Percentiles rank a stretch among this genome's conserved stretches.
phyloP scores from a whole-genome alignment of 345 rosid species.

The Rubroshorea leprosula region DNA sequence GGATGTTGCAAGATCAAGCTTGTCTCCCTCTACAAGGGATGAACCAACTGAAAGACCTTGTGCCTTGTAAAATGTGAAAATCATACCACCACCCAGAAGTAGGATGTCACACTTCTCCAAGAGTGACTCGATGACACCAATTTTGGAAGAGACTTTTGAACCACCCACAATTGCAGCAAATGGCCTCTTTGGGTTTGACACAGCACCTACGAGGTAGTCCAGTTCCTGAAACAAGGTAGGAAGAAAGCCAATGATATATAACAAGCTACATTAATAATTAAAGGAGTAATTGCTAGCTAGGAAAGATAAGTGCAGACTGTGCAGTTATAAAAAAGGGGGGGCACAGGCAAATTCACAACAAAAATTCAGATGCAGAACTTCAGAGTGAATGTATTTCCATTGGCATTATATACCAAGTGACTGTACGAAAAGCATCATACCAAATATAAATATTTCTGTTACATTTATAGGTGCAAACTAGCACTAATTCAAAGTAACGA shows the following conservation, averaged over 20 bases:
- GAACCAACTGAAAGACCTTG: conserved; percentile 74
- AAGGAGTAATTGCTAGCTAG: neutral
- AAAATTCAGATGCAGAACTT: too few species aligned
- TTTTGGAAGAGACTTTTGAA: conserved; percentile 86
- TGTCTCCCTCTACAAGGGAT: conserved; percentile 82
- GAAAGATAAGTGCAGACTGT: neutral
- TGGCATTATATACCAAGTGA: too few species aligned
- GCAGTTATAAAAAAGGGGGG: too few species aligned
- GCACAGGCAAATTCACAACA: too few species aligned
- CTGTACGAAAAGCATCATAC: too few species aligned
- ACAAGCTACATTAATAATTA: conserved; percentile 5
- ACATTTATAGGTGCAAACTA: too few species aligned
- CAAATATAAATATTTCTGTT: neutral
- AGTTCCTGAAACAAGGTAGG: conserved; percentile 49
- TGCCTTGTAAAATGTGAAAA: conserved; percentile 76
- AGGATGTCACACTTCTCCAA: conserved; percentile 62
- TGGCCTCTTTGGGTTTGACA: conserved; percentile 83
- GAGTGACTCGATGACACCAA: conserved; percentile 89
- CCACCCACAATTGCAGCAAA: conserved; percentile 98
- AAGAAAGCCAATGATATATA: neutral
- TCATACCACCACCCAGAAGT: conserved; percentile 92
- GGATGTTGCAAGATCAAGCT: conserved; percentile 64
- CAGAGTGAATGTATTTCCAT: too few species aligned
- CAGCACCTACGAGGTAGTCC: conserved; percentile 92
- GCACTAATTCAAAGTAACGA: too few species aligned